Conservation (phyloP, 805 yeast genomes). For the Pichia membranifaciens region DNA sequence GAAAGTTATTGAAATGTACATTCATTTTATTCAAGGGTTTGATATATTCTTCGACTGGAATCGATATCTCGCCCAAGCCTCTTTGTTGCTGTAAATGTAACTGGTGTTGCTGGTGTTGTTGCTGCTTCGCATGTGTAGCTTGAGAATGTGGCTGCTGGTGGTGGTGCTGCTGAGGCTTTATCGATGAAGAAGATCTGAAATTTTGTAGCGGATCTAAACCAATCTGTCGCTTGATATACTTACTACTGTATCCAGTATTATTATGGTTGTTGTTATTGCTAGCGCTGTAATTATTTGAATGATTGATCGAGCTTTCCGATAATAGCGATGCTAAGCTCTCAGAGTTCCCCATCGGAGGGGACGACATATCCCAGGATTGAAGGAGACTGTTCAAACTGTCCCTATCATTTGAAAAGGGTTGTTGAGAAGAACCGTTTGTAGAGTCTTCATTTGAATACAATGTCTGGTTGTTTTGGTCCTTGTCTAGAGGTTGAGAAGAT, state of each 20-base stretch:
- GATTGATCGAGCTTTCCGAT: conserved; percentile 12
- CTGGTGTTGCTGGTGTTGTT: conserved; percentile 2
- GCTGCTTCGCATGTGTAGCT: background rate
- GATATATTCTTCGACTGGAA: conserved; percentile 33
- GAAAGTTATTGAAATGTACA: conserved; percentile 26
- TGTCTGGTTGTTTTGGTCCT: too few relatives aligned
- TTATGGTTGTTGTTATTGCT: conserved; percentile 15
- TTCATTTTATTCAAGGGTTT: conserved; percentile 34
- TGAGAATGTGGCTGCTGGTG: too few relatives aligned
- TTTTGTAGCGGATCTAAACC: conserved; percentile 30
- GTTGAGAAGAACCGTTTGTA: background rate
- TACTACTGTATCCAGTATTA: conserved; percentile 3
- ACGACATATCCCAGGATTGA: conserved; percentile 28
- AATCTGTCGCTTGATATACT: conserved; percentile 24
- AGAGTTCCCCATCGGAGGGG: conserved; percentile 21
- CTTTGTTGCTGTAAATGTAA: conserved; percentile 12
- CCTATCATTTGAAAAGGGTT: background rate
- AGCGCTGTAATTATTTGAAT: background rate
- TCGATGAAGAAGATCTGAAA: conserved; percentile 20
- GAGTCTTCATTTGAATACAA: background rate
- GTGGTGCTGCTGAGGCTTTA: background rate
- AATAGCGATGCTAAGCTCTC: conserved; percentile 23
- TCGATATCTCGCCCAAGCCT: conserved; percentile 29
- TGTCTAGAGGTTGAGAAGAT: too few relatives aligned
- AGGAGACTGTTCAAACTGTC: conserved; percentile 13